Conservation (phyloP, 192 early-diverging fungal genomes). For the Powellomyces hirtus region DNA sequence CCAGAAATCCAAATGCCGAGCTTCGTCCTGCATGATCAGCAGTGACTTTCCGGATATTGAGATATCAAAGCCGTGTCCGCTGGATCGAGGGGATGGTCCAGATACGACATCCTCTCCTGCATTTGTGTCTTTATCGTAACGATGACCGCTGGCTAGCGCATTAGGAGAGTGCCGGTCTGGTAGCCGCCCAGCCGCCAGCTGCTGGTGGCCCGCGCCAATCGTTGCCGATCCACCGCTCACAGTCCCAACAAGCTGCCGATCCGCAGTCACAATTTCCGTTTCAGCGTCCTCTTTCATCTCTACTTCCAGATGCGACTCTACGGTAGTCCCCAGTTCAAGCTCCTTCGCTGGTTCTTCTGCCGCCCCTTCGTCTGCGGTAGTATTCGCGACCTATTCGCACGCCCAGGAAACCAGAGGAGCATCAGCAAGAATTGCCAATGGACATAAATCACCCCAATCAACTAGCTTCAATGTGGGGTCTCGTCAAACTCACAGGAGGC, state of each 20-base stretch:
- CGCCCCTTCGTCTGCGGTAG: too few relatives aligned
- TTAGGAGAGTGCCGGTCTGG: neutral
- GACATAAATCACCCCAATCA: too few relatives aligned
- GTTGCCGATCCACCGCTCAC: neutral
- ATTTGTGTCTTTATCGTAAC: neutral
- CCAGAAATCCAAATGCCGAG: constrained; percentile 44
- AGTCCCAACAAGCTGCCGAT: constrained; percentile 4
- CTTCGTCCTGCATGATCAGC: constrained; percentile 36
- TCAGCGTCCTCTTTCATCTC: neutral
- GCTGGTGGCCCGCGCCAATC: neutral
- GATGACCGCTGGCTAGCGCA: neutral
- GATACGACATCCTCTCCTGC: neutral
- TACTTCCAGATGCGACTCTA: constrained; percentile 6
- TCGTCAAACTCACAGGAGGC: too few relatives aligned
- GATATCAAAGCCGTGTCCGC: neutral
- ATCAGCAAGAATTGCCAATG: too few relatives aligned
- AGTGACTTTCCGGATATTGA: constrained; percentile 9
- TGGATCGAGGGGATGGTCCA: neutral
- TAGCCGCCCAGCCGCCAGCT: neutral
- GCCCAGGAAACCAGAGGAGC: too few relatives aligned
- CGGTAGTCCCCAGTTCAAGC: constrained; percentile 10
- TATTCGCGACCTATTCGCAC: too few relatives aligned
- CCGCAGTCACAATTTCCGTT: constrained; percentile 8
- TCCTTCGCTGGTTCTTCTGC: neutral
- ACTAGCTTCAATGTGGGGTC: too few relatives aligned